Base-by-base conservation (phyloP, 805 yeast genomes). In the Wickerhamiella parazyma region DNA sequence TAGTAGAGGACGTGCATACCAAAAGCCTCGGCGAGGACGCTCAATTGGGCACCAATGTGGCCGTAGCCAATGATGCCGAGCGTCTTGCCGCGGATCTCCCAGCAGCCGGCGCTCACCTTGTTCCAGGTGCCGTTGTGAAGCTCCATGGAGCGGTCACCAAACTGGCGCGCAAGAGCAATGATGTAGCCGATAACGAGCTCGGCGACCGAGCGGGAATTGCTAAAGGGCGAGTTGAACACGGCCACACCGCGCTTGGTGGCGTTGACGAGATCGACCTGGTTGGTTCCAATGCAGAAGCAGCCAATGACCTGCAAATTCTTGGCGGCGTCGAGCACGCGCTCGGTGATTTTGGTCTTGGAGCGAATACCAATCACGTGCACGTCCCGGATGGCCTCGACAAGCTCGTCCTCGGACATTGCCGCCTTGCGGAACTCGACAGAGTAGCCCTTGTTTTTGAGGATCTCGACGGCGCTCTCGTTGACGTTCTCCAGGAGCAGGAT, bases 81-180 rank as follows among this genome's bases (percentile, higher is more conserved):
- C 39, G 98, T 89, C 67, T 91, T 91, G 54, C 98, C 98, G 69
- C 98, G 82, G 55, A 91, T 87, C 69, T 91, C 98, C 97, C 97
- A 91, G 69, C 98, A 91, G 65, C 75, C 86, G 53, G 84, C 72
- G 57, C 82, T 71, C 55, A 89, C 96, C 70, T 91, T 91, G 71
- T 91, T 91, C 98, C 98, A 91, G 49, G 89, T 78, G 52, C 96
- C 96, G 44, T 89, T 75, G 70, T 89, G 98, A 70, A 91, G 62
- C 70, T 91, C 98, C 52, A 80, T 80, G 28, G 95, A 84, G 67
- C 98, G 79, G 65, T 91, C 98, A 58, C 96, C 95, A 49, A 89
- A 66, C 69, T 91, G 98, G 70, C 98, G 80, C 22, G 98, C 94
- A 58, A 91, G 72, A 38, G 91, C 70, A 61, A 91, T 85, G 60